Percentiles rank a stretch among this genome's conserved stretches.
phyloP scores from a whole-genome alignment of 1,284 basidiomycete species.

The Rhodotorula sp. region DNA sequence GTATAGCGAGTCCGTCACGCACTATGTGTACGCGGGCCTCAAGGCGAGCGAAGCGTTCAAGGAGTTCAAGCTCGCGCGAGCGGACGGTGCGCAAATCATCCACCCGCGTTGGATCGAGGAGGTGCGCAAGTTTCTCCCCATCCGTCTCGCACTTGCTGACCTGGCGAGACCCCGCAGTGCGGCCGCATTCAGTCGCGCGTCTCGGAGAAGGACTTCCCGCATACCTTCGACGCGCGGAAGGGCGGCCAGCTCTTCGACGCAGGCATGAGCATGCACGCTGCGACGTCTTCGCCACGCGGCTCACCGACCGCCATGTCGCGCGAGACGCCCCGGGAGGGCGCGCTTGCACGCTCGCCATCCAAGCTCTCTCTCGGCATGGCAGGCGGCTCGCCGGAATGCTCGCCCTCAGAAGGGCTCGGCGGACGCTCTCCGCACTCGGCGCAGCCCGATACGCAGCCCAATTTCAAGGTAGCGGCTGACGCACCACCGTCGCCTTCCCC shows the following conservation, averaged over 20 bases:
- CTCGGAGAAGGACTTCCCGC: slow-evolving; percentile 32
- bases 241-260: slow-evolving; percentile 31
- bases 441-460: neutral
- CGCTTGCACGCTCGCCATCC: neutral
- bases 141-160: neutral
- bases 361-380: neutral
- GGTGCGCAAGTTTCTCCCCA: neutral
- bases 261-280: slow-evolving; percentile 7
- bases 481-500: neutral
- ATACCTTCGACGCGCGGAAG: slow-evolving; percentile 31
- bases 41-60: slow-evolving; percentile 10
- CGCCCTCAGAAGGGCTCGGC: neutral
- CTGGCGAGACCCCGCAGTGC: neutral
- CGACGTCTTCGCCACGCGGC: neutral
- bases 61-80: slow-evolving; percentile 23
- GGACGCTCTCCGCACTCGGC: no score
- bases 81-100: slow-evolving; percentile 8
- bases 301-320: neutral
- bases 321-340: neutral
- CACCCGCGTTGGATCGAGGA: slow-evolving; percentile 35
- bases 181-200: neutral
- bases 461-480: no score
- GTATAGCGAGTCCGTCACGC: slow-evolving; percentile 18
- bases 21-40: slow-evolving; percentile 11
- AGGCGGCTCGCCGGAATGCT: neutral